Conservation (phyloP, 768 basidiomycete species). For the Cystoderma amianthinum region DNA sequence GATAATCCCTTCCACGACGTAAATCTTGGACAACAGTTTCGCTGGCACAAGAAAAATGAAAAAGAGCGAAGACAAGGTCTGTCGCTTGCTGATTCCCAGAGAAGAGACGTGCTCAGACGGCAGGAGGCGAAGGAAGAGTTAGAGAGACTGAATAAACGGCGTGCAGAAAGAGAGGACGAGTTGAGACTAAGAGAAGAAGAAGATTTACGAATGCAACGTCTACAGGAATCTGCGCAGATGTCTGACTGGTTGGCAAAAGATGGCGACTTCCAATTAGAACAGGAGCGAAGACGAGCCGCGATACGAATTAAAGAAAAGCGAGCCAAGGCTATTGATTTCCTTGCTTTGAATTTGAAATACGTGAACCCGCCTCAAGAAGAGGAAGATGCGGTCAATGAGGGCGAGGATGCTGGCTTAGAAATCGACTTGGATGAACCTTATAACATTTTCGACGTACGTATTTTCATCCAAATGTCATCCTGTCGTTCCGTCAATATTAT, state of each 20-base stretch:
- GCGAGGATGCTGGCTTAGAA: slow-evolving; percentile 87
- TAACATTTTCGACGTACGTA: slow-evolving; percentile 87
- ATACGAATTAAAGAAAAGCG: slow-evolving; percentile 95
- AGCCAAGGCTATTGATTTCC: slow-evolving; percentile 97
- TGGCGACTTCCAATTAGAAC: slow-evolving; percentile 94
- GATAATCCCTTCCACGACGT: slow-evolving; percentile 99
- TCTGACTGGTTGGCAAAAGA: slow-evolving; percentile 97
- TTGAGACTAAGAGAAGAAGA: slow-evolving; percentile 87
- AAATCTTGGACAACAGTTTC: slow-evolving; percentile 93
- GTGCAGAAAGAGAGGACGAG: slow-evolving; percentile 92
- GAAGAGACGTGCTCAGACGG: slow-evolving; percentile 70
- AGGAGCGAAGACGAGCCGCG: slow-evolving; percentile 83
- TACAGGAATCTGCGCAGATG: slow-evolving; percentile 96
- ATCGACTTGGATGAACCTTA: slow-evolving; percentile 99
- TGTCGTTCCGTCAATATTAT: slow-evolving; percentile 8
- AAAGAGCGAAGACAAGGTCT: slow-evolving; percentile 90
- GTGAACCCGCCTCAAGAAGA: slow-evolving; percentile 64
- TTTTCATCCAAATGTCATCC: not conserved
- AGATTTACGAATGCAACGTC: slow-evolving; percentile 77
- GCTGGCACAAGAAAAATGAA: slow-evolving; percentile 98
- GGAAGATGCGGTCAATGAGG: slow-evolving; percentile 51
- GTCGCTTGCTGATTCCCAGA: slow-evolving; percentile 68
- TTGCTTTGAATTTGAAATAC: slow-evolving; percentile 93
- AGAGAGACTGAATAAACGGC: slow-evolving; percentile 80
- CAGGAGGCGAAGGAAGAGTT: slow-evolving; percentile 95